Evolutionary conservation across 139 green algal genomes (phyloP).

Genomic region (Limnomonas spitsbergensis): DNA sequence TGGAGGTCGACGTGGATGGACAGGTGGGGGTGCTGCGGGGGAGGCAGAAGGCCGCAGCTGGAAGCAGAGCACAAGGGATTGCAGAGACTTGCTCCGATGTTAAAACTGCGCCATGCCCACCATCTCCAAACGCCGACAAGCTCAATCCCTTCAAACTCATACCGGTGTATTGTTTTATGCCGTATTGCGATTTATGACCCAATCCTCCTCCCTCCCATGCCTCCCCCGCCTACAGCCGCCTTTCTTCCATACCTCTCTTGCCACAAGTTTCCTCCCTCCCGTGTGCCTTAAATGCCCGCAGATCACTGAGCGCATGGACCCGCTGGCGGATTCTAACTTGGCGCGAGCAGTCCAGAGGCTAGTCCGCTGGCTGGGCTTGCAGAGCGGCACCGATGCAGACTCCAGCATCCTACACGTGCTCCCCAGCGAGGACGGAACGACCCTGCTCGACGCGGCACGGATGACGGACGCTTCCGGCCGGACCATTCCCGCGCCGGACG

Average conservation of each 20-base stretch:
- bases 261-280: too few relatives aligned
- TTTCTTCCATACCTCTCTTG: too few relatives aligned
- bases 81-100: too few relatives aligned
- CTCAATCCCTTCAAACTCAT: too few relatives aligned
- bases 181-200: too few relatives aligned
- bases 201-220: too few relatives aligned
- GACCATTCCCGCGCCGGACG: not conserved
- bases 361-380: not conserved
- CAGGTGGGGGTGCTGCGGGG: slow-evolving; percentile 1
- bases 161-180: too few relatives aligned
- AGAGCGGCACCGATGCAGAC: not conserved
- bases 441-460: not conserved
- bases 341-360: not conserved
- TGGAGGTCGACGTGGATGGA: not conserved
- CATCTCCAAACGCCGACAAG: too few relatives aligned
- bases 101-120: too few relatives aligned
- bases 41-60: not conserved
- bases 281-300: slow-evolving; percentile 8
- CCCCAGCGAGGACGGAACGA: not conserved
- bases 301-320: not conserved
- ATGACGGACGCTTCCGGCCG: not conserved
- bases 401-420: not conserved
- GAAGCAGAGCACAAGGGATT: not conserved
- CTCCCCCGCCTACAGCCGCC: too few relatives aligned
- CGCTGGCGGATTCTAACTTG: slow-evolving; percentile 1